Evolutionary conservation across 208 protist species (phyloP), one percentile per base, ranked within the genome.

Genomic region (Crithidia brevicula): DNA sequence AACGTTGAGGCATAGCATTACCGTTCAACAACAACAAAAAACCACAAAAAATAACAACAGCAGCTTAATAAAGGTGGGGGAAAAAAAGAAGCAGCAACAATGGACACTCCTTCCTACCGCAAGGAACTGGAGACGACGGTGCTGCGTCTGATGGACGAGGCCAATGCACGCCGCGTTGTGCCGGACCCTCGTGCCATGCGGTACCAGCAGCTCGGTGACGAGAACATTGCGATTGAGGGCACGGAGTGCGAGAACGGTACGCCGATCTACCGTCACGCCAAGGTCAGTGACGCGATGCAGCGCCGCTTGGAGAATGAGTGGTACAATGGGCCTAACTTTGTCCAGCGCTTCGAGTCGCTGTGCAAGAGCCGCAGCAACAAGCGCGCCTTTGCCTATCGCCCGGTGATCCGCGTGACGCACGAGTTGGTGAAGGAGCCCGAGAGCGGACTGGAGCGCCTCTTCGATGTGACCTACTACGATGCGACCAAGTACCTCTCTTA

Each of bases 321-420:
- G 69, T 87, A 80, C 67, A 22, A 76, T 31, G 65, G 72, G 11
- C 34, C 62, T 9, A 85, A 90, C 68, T 74, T 90, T 5, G 16
- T 86, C 52, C 81, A 86, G 63, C 34, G 57, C 7, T 58, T 89
- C 13, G 51, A 91, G 74, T 46, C 64, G 36, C 77, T 76, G 40
- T 84, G 82, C 62, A 64, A 72, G 42, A 31, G 36, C 6, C 60
- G 56, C 10, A 43, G 31, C 33, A 59, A 77, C 23, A 57, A 67
- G 28, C 63, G 71, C 8, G 88, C 79, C 31, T 69, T 91, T 25
- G 84, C 81, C 34, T 91, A 88, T 57, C 82, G 88, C 46, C 77
- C 73, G 25, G 46, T 85, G 1, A 65, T 74, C 13, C 71, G 78
- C 49, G 62, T 88, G 22, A 70, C 59, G 40, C 86, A 77, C 20